Percentiles rank a stretch among this genome's conserved stretches.
Evolutionary conservation across 2,329 filamentous ascomycete genomes (phyloP).

Genomic region (Xylaria arbuscula): DNA sequence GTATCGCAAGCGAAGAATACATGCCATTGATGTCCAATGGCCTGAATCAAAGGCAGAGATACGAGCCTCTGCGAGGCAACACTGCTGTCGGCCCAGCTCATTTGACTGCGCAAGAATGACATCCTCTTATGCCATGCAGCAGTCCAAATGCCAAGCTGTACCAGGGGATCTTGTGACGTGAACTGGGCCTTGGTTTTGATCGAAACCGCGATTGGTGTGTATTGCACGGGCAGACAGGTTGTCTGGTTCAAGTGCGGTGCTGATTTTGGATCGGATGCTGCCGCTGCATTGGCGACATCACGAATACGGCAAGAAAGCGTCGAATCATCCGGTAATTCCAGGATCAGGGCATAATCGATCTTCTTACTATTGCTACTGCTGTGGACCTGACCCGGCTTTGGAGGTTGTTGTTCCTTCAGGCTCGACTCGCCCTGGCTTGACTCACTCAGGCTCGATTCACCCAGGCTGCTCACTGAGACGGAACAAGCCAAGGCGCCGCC

Average conservation of each 20-base stretch:
- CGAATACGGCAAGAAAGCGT: neutral
- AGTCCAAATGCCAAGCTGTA: slow-evolving; percentile 3
- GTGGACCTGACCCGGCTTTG: too few species aligned
- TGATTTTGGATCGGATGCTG: too few species aligned
- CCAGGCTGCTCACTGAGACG: neutral
- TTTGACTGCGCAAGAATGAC: neutral
- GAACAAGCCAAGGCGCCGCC: slow-evolving; percentile 3
- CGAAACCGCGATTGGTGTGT: neutral
- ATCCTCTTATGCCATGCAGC: slow-evolving; percentile 1
- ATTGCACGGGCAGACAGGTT: neutral
- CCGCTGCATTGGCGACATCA: neutral
- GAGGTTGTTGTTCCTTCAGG: neutral
- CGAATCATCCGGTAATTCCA: neutral
- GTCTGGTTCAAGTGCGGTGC: neutral
- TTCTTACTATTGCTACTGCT: neutral
- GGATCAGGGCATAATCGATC: neutral
- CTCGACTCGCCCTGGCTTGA: neutral
- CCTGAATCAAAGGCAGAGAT: neutral
- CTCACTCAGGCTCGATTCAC: neutral
- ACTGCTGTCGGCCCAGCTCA: neutral
- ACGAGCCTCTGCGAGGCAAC: neutral
- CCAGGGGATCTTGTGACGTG: neutral
- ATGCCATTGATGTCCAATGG: neutral
- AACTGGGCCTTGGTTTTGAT: neutral
- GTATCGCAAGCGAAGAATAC: neutral